A percentile compares a stretch with the other conserved stretches of the same genome.
Evolutionary conservation across 2,329 filamentous ascomycete species (phyloP).

Genomic region (Colletotrichum orchidophilum): DNA sequence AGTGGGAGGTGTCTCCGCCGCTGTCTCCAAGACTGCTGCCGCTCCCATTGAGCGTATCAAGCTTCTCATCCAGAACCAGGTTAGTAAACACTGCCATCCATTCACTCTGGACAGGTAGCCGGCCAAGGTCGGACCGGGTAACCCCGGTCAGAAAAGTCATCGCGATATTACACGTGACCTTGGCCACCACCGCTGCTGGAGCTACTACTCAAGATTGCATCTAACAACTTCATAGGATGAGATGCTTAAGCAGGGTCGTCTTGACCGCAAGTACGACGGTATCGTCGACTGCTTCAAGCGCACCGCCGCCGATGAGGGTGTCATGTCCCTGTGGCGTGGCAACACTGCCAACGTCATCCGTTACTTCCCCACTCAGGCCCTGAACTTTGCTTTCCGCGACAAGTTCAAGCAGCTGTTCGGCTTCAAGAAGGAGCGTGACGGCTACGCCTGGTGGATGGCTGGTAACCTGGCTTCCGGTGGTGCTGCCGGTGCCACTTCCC

Average conservation of each 20-base stretch:
- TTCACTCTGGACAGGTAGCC: constrained; percentile 5
- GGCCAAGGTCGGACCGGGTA: constrained; percentile 11
- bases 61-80: constrained; percentile 99
- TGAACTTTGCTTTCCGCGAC: constrained; percentile 99
- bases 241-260: constrained; percentile 99
- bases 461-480: constrained; percentile 99
- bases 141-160: constrained; percentile 1
- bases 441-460: constrained; percentile 98
- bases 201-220: neutral
- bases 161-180: constrained; percentile 21
- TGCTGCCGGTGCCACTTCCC: constrained; percentile 99
- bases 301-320: constrained; percentile 90
- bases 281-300: constrained; percentile 96
- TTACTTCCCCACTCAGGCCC: constrained; percentile 99
- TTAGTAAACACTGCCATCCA: constrained; percentile 59
- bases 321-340: constrained; percentile 96
- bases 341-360: constrained; percentile 99
- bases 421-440: constrained; percentile 99
- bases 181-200: neutral
- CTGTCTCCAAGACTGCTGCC: constrained; percentile 99
- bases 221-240: constrained; percentile 79
- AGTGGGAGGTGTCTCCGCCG: constrained; percentile 99
- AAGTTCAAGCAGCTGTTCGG: constrained; percentile 99
- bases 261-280: constrained; percentile 95
- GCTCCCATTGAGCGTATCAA: constrained; percentile 99